Percentiles rank a stretch among this genome's conserved stretches.
phyloP scores from a whole-genome alignment of 495 filamentous ascomycete species.

The Penicillium turbatum region DNA sequence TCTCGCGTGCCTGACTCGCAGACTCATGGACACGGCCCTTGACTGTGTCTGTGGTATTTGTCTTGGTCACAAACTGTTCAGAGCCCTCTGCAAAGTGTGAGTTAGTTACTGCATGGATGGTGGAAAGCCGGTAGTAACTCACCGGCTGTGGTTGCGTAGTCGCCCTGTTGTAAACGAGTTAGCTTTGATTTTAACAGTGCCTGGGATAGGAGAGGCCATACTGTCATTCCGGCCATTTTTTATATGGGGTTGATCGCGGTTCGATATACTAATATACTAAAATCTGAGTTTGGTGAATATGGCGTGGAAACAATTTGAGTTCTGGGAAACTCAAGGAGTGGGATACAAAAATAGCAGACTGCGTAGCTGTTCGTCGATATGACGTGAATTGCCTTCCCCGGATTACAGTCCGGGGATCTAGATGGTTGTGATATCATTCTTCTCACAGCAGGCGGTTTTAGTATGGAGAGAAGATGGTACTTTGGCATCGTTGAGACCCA shows the following conservation, averaged over 20 bases:
- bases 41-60: slow-evolving; percentile 13
- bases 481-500: neutral
- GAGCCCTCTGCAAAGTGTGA: slow-evolving; percentile 9
- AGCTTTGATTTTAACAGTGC: neutral
- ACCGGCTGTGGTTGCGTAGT: slow-evolving; percentile 15
- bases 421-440: slow-evolving; percentile 2
- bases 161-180: slow-evolving; percentile 1
- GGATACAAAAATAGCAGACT: neutral
- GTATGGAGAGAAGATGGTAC: neutral
- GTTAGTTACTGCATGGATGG: neutral
- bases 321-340: neutral
- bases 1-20: slow-evolving; percentile 20
- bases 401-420: neutral
- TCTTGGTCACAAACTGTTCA: slow-evolving; percentile 12
- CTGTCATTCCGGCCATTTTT: slow-evolving; percentile 8
- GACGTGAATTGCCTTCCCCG: slow-evolving; percentile 1
- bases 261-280: neutral
- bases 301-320: too few species aligned
- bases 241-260: neutral
- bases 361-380: slow-evolving; percentile 1
- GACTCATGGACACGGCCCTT: slow-evolving; percentile 12
- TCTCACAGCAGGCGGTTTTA: neutral
- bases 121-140: neutral
- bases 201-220: neutral
- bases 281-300: neutral